These are phyloP conservation scores for Sugiyamaella neomexicana DNA, from an alignment of 1,139 yeast genomes.

Conservation along the genomic window DNA sequence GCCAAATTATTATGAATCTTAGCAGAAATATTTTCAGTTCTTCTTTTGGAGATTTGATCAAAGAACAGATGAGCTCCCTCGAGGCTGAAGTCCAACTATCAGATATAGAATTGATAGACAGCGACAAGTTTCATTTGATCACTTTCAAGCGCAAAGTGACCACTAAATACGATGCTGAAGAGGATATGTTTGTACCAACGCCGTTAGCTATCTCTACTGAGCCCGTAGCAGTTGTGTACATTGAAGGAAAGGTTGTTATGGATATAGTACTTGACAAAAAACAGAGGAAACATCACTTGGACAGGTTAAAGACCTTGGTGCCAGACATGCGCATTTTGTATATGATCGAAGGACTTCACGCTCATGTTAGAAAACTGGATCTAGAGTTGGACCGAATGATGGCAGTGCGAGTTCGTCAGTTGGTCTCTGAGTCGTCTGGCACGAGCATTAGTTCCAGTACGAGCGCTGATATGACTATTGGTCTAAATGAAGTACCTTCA, in stretches of 20 bases:
- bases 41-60: neutral
- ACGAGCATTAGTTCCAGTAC: neutral
- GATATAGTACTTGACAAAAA: conserved; percentile 13
- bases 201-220: conserved; percentile 21
- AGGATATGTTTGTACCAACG: conserved; percentile 27
- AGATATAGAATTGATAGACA: neutral
- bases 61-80: neutral
- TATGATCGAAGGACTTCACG: conserved; percentile 31
- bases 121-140: conserved; percentile 6
- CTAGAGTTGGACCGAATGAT: conserved; percentile 26
- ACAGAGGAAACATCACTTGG: conserved; percentile 18
- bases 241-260: conserved; percentile 18
- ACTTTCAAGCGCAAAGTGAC: conserved; percentile 24
- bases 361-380: conserved; percentile 22
- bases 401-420: conserved; percentile 29
- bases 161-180: conserved; percentile 24
- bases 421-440: conserved; percentile 19
- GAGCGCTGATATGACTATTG: conserved; percentile 5
- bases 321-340: conserved; percentile 25
- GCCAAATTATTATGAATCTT: conserved; percentile 28
- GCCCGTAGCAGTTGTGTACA: conserved; percentile 21
- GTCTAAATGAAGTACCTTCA: neutral
- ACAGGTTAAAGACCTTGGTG: conserved; percentile 14
- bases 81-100: conserved; percentile 17
- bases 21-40: conserved; percentile 10